Conservation (phyloP, 2,329 filamentous ascomycete species). For the Dothideomycetes sp. region DNA sequence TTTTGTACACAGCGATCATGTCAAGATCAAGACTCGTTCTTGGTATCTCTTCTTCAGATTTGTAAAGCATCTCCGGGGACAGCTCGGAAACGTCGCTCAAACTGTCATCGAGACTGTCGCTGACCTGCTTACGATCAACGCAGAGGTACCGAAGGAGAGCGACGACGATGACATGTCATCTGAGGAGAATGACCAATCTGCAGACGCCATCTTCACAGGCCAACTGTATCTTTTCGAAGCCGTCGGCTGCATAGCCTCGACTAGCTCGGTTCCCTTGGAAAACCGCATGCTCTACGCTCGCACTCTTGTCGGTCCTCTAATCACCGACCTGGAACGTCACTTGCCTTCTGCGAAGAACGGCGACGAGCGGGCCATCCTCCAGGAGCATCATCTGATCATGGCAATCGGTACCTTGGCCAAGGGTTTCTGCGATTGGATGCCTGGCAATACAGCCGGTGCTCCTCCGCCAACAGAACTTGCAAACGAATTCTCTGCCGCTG, state of each 20-base stretch:
- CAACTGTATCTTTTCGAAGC: slow-evolving; percentile 93
- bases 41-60: slow-evolving; percentile 97
- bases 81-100: slow-evolving; percentile 82
- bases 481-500: slow-evolving; percentile 74
- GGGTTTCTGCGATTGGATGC: slow-evolving; percentile 84
- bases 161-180: slow-evolving; percentile 91
- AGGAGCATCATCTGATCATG: slow-evolving; percentile 95
- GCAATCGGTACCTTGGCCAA: slow-evolving; percentile 85
- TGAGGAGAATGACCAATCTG: slow-evolving; percentile 79
- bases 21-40: slow-evolving; percentile 78
- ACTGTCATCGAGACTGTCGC: slow-evolving; percentile 83
- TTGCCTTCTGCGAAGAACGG: slow-evolving; percentile 67
- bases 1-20: slow-evolving; percentile 78
- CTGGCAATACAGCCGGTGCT: slow-evolving; percentile 44
- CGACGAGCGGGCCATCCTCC: slow-evolving; percentile 71
- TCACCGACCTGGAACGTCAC: slow-evolving; percentile 77
- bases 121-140: slow-evolving; percentile 82
- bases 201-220: slow-evolving; percentile 82
- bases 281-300: slow-evolving; percentile 83
- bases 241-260: slow-evolving; percentile 84
- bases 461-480: slow-evolving; percentile 60
- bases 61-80: slow-evolving; percentile 73
- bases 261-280: slow-evolving; percentile 62
- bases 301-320: slow-evolving; percentile 81
- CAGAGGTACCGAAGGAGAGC: slow-evolving; percentile 70